Evolutionary conservation across 2,329 filamentous ascomycete species (phyloP).

Genomic region (Arthrobotrys conoides): DNA sequence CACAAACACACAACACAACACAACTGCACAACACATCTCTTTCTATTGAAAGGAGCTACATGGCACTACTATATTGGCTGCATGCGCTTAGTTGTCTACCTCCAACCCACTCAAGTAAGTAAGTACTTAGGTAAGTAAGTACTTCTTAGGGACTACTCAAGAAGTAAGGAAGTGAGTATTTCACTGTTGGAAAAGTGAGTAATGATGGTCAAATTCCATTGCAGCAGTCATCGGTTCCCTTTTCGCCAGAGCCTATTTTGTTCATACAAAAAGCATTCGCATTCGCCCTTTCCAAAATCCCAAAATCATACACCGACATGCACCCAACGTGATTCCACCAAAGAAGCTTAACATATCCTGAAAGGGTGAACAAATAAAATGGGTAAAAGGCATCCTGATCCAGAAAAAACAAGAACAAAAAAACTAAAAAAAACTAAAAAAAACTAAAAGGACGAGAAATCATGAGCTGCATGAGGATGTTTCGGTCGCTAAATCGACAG

Average conservation of each 20-base stretch:
- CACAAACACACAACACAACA: conserved; percentile 15
- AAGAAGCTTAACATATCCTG: conserved; percentile 9
- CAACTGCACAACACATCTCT: conserved; percentile 24
- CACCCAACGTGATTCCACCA: conserved; percentile 21
- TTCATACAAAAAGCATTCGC: conserved; percentile 26
- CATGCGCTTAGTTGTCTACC: too few relatives aligned
- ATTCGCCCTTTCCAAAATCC: conserved; percentile 33
- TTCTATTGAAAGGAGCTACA: conserved; percentile 8
- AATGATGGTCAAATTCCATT: conserved; percentile 15
- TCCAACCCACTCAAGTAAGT: too few relatives aligned
- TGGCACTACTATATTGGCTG: not conserved
- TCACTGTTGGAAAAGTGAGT: not conserved
- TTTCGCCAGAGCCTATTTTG: conserved; percentile 34
- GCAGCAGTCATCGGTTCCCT: conserved; percentile 19
- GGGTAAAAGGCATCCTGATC: conserved; percentile 12
- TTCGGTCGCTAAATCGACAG: conserved; percentile 28
- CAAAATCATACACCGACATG: conserved; percentile 25
- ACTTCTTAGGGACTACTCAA: too few relatives aligned
- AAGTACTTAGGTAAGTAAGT: too few relatives aligned
- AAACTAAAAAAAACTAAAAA: not conserved
- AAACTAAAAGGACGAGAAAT: not conserved
- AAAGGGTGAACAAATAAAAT: not conserved
- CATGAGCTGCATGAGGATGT: conserved; percentile 7
- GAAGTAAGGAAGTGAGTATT: not conserved
- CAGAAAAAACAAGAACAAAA: not conserved